These are phyloP conservation scores for Oryza officinalis DNA, from an alignment of 176 grass and related monocot genomes.

Conservation along the genomic window DNA sequence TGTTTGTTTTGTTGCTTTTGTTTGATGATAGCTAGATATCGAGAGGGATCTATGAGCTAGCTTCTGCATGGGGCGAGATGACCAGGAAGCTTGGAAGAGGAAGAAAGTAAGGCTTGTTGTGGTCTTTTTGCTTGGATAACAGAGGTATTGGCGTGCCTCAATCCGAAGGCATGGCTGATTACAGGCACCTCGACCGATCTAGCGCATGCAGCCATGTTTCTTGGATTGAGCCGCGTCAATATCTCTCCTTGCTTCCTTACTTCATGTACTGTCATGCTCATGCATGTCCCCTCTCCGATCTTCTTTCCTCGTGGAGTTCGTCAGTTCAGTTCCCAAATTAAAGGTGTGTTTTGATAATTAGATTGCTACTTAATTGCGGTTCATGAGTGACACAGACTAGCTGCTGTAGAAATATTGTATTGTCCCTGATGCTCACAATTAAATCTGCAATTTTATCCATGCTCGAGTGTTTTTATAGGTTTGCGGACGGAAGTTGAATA, in stretches of 20 bases:
- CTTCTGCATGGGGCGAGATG: not conserved
- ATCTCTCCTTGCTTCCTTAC: slow-evolving; percentile 48
- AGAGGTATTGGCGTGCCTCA: slow-evolving; percentile 94
- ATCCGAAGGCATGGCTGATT: slow-evolving; percentile 60
- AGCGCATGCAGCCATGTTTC: slow-evolving; percentile 52
- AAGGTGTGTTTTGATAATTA: too few relatives aligned
- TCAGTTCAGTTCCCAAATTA: not conserved
- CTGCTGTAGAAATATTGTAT: too few relatives aligned
- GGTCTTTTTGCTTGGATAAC: slow-evolving; percentile 27
- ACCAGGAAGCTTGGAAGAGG: not conserved
- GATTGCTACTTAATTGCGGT: too few relatives aligned
- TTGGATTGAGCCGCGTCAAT: slow-evolving; percentile 98
- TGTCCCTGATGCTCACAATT: too few relatives aligned
- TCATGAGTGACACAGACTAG: too few relatives aligned
- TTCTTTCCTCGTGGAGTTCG: not conserved
- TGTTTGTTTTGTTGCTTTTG: not conserved
- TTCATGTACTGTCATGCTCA: not conserved
- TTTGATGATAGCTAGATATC: not conserved
- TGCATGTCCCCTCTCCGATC: not conserved
- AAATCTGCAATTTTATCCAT: too few relatives aligned
- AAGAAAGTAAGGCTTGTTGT: not conserved
- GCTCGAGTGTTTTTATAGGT: too few relatives aligned
- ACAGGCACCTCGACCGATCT: too few relatives aligned
- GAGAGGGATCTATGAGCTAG: not conserved
- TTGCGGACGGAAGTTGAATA: too few relatives aligned